Evolutionary conservation across 1,284 basidiomycete species (phyloP).

Genomic region (Ustilago cynodontis): DNA sequence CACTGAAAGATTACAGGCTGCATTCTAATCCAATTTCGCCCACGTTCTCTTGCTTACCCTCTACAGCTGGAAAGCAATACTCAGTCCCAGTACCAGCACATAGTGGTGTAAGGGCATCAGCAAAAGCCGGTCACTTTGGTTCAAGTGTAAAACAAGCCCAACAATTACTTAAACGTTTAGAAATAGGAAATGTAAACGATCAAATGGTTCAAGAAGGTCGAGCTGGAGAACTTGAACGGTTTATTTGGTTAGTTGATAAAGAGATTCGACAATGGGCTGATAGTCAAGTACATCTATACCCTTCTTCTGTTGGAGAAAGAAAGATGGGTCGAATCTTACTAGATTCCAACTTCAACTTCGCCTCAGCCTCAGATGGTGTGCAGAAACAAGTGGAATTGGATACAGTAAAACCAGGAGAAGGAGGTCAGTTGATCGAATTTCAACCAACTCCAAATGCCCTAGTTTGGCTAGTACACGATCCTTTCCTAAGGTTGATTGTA

Average conservation of each 20-base stretch:
- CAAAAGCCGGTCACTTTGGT: slow-evolving; percentile 56
- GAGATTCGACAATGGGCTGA: slow-evolving; percentile 49
- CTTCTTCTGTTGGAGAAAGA: neutral
- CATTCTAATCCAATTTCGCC: slow-evolving; percentile 52
- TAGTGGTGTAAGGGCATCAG: slow-evolving; percentile 17
- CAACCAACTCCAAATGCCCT: slow-evolving; percentile 57
- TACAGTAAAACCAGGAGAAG: neutral
- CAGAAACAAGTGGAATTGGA: slow-evolving; percentile 19
- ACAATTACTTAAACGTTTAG: slow-evolving; percentile 39
- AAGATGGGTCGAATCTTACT: slow-evolving; percentile 23
- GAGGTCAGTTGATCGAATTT: slow-evolving; percentile 46
- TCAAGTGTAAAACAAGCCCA: slow-evolving; percentile 57
- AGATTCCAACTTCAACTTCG: slow-evolving; percentile 24
- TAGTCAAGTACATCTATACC: slow-evolving; percentile 40
- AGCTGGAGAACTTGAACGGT: slow-evolving; percentile 44
- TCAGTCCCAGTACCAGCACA: slow-evolving; percentile 17
- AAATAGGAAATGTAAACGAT: slow-evolving; percentile 30
- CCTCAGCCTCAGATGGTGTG: slow-evolving; percentile 6
- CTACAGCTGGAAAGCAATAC: slow-evolving; percentile 1
- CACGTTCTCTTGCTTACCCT: slow-evolving; percentile 31
- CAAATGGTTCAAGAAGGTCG: slow-evolving; percentile 18
- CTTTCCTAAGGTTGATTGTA: slow-evolving; percentile 55
- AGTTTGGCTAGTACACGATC: slow-evolving; percentile 58
- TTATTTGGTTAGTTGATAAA: slow-evolving; percentile 47
- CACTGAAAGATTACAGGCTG: slow-evolving; percentile 50